Evolutionary conservation across 2,329 filamentous ascomycete genomes (phyloP).

Genomic region (Phialophora verrucosa): DNA sequence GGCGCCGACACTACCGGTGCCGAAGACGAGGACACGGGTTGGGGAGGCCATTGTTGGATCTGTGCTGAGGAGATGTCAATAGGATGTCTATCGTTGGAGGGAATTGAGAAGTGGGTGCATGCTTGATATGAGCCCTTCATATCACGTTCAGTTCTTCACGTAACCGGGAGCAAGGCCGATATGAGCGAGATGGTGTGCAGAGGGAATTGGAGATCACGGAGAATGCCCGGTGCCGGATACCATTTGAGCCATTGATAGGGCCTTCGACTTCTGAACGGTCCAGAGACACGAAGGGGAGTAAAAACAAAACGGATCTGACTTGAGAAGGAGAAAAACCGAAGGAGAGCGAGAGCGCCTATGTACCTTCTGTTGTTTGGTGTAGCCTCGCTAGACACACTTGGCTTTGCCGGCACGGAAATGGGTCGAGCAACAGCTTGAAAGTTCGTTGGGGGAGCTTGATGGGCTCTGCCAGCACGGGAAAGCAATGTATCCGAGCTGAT

Average conservation of each 20-base stretch:
- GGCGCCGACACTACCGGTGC: constrained; percentile 44
- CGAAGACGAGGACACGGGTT: constrained; percentile 44
- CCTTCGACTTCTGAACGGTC: not conserved
- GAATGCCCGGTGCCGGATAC: not conserved
- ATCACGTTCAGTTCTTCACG: not conserved
- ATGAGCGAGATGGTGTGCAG: constrained; percentile 6
- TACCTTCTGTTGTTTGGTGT: not conserved
- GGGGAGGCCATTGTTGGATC: constrained; percentile 23
- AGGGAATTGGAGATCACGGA: constrained; percentile 1
- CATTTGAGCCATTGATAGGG: not conserved
- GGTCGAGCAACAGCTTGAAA: not conserved
- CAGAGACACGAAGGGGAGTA: not conserved
- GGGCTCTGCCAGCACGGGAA: not conserved
- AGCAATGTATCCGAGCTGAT: not conserved
- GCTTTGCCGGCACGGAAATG: not conserved
- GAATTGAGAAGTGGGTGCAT: not conserved
- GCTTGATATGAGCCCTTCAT: not conserved
- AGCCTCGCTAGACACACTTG: not conserved
- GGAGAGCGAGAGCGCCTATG: not conserved
- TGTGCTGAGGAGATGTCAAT: not conserved
- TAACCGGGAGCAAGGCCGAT: constrained; percentile 3
- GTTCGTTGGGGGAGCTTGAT: not conserved
- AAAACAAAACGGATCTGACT: no score
- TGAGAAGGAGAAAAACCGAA: not conserved
- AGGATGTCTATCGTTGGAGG: not conserved